phyloP scores from a whole-genome alignment of 371 early-diverging fungal genomes.

The Mucor mucedo region DNA sequence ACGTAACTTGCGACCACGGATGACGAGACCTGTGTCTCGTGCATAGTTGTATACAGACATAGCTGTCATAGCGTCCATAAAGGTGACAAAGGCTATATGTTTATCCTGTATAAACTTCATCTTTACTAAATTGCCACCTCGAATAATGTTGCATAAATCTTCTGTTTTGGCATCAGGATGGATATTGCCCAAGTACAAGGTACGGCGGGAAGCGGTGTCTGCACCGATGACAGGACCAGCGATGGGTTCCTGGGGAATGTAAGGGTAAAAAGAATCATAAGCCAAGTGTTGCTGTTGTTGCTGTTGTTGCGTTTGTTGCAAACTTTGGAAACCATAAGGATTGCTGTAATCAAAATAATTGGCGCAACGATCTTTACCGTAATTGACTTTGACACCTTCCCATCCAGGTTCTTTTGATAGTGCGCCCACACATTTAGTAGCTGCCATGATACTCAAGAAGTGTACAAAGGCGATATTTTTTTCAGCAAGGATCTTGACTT shows the following conservation, averaged over 20 bases:
- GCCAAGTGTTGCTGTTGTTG: not conserved
- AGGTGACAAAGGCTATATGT: slow-evolving; percentile 83
- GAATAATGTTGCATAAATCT: slow-evolving; percentile 84
- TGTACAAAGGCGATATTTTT: slow-evolving; percentile 85
- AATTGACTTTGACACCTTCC: slow-evolving; percentile 63
- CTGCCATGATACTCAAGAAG: slow-evolving; percentile 68
- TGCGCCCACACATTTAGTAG: slow-evolving; percentile 71
- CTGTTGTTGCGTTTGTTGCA: not conserved
- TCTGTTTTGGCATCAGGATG: slow-evolving; percentile 74
- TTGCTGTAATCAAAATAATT: not conserved
- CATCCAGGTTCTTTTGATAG: slow-evolving; percentile 63
- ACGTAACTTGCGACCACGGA: slow-evolving; percentile 74
- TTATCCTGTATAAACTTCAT: slow-evolving; percentile 77
- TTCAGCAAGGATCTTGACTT: slow-evolving; percentile 70
- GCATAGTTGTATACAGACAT: slow-evolving; percentile 66
- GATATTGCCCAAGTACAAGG: slow-evolving; percentile 80
- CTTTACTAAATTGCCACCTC: slow-evolving; percentile 81
- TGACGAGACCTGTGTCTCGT: slow-evolving; percentile 64
- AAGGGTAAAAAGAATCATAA: not conserved
- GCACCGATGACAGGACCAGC: slow-evolving; percentile 40
- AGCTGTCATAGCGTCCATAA: slow-evolving; percentile 64
- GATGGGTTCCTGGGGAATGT: not conserved
- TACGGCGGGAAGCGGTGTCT: slow-evolving; percentile 52
- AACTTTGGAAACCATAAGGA: not conserved
- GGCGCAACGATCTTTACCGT: slow-evolving; percentile 43